Percentiles rank a stretch among this genome's conserved stretches.
phyloP scores from a whole-genome alignment of 495 filamentous ascomycete species.

The Achaetomiella virescens region DNA sequence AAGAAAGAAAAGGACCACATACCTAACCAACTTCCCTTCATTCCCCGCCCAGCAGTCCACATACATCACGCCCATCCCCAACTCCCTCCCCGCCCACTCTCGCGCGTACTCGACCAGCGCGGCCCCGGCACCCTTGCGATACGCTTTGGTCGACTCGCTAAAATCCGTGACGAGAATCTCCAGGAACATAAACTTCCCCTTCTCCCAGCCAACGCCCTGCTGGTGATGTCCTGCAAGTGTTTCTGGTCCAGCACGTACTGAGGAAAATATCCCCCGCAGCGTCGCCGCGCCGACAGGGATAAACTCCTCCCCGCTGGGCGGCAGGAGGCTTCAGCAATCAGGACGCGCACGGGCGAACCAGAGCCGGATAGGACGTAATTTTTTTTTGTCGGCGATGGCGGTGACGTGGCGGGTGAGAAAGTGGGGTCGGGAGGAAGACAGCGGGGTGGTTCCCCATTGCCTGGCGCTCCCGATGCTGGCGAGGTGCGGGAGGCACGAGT shows the following conservation, averaged over 20 bases:
- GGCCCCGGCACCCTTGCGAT: slow-evolving; percentile 10
- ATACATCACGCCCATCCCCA: slow-evolving; percentile 13
- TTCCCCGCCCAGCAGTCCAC: slow-evolving; percentile 18
- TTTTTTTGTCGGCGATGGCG: slow-evolving; percentile 7
- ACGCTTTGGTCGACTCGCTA: slow-evolving; percentile 3
- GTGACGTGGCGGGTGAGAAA: slow-evolving; percentile 1
- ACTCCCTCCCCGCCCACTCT: slow-evolving; percentile 8
- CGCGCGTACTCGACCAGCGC: slow-evolving; percentile 8
- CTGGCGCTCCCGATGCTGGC: slow-evolving; percentile 15
- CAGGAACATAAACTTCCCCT: slow-evolving; percentile 9
- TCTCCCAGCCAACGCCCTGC: background rate
- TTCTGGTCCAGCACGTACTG: slow-evolving; percentile 5
- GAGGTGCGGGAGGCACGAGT: slow-evolving; percentile 13
- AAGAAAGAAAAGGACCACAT: background rate
- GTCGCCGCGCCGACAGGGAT: slow-evolving; percentile 7
- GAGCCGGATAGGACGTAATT: background rate
- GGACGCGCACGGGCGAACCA: slow-evolving; percentile 1
- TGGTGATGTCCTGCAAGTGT: background rate
- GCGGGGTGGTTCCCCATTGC: slow-evolving; percentile 10
- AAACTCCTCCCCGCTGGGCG: background rate
- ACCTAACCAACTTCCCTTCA: slow-evolving; percentile 11
- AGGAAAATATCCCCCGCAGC: slow-evolving; percentile 5
- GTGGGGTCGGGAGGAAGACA: slow-evolving; percentile 2
- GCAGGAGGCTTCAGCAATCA: slow-evolving; percentile 8
- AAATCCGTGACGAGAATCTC: slow-evolving; percentile 12